Conservation (phyloP, 2,329 filamentous ascomycete genomes). For the Lecanicillium sp. region DNA sequence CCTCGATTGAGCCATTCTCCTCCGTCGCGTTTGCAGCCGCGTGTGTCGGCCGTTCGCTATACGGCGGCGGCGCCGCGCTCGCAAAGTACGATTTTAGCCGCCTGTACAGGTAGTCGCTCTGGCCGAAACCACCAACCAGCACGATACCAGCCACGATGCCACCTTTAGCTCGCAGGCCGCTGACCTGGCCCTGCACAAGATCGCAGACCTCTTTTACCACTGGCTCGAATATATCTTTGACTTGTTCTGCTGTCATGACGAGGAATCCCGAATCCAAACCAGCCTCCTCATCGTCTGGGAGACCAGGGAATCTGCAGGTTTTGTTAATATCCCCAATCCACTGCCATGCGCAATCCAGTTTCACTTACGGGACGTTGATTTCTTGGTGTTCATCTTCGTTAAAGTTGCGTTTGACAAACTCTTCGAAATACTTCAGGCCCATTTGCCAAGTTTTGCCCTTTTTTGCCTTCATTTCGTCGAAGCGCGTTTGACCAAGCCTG, state of each 20-base stretch:
- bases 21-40: constrained; percentile 38
- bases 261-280: constrained; percentile 71
- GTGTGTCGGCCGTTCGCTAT: constrained; percentile 65
- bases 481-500: constrained; percentile 57
- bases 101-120: constrained; percentile 68
- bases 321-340: background rate
- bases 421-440: constrained; percentile 72
- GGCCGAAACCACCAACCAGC: constrained; percentile 73
- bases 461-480: constrained; percentile 68
- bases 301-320: constrained; percentile 53
- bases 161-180: constrained; percentile 51
- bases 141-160: constrained; percentile 66
- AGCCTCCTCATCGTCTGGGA: constrained; percentile 67
- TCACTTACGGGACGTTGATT: constrained; percentile 61
- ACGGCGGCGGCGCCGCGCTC: constrained; percentile 47
- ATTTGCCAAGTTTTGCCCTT: constrained; percentile 75
- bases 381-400: constrained; percentile 70
- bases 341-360: background rate
- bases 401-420: constrained; percentile 79
- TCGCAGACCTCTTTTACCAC: constrained; percentile 64
- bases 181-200: constrained; percentile 59
- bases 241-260: constrained; percentile 59
- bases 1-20: constrained; percentile 55
- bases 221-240: constrained; percentile 68
- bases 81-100: constrained; percentile 62